Evolutionary conservation across 225 moss, liverwort and hornwort species (phyloP), one percentile per base, ranked within the genome.

Genomic region (Bryum argenteum): DNA sequence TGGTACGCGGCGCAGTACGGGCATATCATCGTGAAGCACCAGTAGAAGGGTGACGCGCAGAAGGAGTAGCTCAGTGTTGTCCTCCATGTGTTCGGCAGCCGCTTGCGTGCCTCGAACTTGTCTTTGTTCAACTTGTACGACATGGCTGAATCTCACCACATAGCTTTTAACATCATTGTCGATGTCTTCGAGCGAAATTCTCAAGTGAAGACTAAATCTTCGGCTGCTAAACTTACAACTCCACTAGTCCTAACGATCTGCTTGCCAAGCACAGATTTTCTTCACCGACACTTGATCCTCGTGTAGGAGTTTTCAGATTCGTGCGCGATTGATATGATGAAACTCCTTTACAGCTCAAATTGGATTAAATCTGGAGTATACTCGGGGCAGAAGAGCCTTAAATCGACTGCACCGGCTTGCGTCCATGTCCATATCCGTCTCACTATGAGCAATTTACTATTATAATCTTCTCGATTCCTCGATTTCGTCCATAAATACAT

Each of bases 1-100:
- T 89, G 80, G 62, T 83, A 95, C 1, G 95, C 91, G 1, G 87
- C 86, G 77, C 91, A 89, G 0, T 16, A 58, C 8, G 93, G 93
- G 76, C 95, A 84, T 0, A 81, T 3, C 7, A 61, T 48, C 44
- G 86, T 86, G 57, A 64, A 88, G 64, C 76, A 83, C 26, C 69
- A 73, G 60, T 75, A 92, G 0, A 72, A 19, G 3, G 95, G 92
- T 9, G 67, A 51, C 0, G 81, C 72, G 14, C 74, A 66, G 13
- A 84, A 66, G 3, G 90, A 67, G 45, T 11, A 44, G 52, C 69
- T 60, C 40, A 95, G 76, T 0, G 77, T 15, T 0, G 79, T 81
- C 16, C 75, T 66, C 93, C 93, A 95, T 45, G 72, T 28, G 45
- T 93, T 85, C 3, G 81, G 83, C 11, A 89, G 73, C 48, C 61